A percentile compares a stretch with the other conserved stretches of the same genome.
Evolutionary conservation across 2,329 filamentous ascomycete genomes (phyloP).

Genomic region (Stromatinia cepivora): DNA sequence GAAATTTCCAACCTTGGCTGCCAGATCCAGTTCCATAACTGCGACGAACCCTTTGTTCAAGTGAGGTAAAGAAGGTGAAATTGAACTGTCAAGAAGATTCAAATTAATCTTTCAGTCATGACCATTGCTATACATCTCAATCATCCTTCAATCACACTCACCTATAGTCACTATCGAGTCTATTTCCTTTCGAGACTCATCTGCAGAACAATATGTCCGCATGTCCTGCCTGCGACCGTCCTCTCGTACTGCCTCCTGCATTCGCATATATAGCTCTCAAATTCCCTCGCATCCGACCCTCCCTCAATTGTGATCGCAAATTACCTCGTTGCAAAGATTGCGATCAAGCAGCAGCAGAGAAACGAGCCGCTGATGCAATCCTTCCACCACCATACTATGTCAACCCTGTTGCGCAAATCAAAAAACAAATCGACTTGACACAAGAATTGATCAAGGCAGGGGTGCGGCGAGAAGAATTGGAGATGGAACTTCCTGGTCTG

Average conservation of each 20-base stretch:
- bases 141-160: not conserved
- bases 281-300: slow-evolving; percentile 26
- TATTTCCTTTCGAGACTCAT: not conserved
- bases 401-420: slow-evolving; percentile 27
- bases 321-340: slow-evolving; percentile 34
- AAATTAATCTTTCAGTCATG: not conserved
- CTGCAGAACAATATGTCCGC: slow-evolving; percentile 16
- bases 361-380: slow-evolving; percentile 27
- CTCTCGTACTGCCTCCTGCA: slow-evolving; percentile 30
- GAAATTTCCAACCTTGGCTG: not conserved
- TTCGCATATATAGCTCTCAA: slow-evolving; percentile 26
- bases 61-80: not conserved
- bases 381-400: slow-evolving; percentile 24
- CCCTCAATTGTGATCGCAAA: slow-evolving; percentile 29
- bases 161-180: not conserved
- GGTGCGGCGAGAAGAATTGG: slow-evolving; percentile 28
- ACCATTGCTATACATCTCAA: not conserved
- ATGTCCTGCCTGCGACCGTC: slow-evolving; percentile 20
- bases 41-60: not conserved
- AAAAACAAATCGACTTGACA: slow-evolving; percentile 28
- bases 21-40: not conserved
- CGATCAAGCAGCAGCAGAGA: slow-evolving; percentile 30
- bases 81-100: not conserved
- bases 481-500: slow-evolving; percentile 24
- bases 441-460: slow-evolving; percentile 28